phyloP scores from a whole-genome alignment of 2,329 filamentous ascomycete genomes.

The Fusarium vanettenii region DNA sequence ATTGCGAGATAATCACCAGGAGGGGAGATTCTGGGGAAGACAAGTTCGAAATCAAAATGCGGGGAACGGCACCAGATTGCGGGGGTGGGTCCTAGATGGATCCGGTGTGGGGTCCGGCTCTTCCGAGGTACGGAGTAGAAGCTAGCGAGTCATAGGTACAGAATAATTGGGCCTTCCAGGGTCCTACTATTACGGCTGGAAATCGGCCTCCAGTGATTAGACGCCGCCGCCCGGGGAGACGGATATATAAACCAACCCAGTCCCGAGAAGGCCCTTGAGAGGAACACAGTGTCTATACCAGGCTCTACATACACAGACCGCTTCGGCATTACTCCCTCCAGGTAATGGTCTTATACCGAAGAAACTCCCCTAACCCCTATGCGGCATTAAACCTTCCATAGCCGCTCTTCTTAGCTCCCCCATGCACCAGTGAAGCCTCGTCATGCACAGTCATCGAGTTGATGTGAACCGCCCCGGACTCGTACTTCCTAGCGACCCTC shows the following conservation, averaged over 20 bases:
- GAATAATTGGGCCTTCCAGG: not conserved
- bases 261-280: not conserved
- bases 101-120: not conserved
- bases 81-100: not conserved
- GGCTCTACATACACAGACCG: too few relatives aligned
- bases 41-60: not conserved
- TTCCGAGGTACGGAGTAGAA: not conserved
- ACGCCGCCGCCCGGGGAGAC: not conserved
- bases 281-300: not conserved
- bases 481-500: slow-evolving; percentile 67
- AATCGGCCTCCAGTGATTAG: not conserved
- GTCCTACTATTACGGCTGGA: too few relatives aligned
- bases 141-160: not conserved
- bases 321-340: slow-evolving; percentile 43
- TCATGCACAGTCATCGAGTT: slow-evolving; percentile 74
- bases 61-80: not conserved
- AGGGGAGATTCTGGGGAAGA: not conserved
- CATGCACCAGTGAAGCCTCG: slow-evolving; percentile 70
- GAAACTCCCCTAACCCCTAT: slow-evolving; percentile 53
- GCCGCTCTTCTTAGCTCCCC: slow-evolving; percentile 71
- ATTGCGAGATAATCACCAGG: not conserved
- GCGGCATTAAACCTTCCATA: slow-evolving; percentile 65
- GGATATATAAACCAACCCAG: not conserved
- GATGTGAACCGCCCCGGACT: slow-evolving; percentile 75
- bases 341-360: slow-evolving; percentile 71